These are phyloP conservation scores for Hyaloscypha finlandica DNA, from an alignment of 495 filamentous ascomycete genomes.

Conservation along the genomic window DNA sequence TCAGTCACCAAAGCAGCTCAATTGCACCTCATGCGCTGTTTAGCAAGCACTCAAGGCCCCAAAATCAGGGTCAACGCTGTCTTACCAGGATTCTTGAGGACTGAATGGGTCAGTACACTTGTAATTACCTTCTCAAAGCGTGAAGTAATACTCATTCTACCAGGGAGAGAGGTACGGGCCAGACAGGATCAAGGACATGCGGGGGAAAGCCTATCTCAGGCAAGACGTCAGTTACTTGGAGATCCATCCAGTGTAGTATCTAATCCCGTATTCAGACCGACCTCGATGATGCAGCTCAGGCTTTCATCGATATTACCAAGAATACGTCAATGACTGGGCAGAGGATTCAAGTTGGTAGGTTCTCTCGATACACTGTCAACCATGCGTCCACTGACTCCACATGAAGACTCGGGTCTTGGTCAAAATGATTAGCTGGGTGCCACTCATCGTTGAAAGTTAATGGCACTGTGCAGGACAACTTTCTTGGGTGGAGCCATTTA, in stretches of 20 bases:
- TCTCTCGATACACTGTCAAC: background rate
- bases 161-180: slow-evolving; percentile 50
- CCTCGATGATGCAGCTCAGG: slow-evolving; percentile 57
- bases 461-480: background rate
- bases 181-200: slow-evolving; percentile 43
- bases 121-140: slow-evolving; percentile 3
- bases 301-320: slow-evolving; percentile 53
- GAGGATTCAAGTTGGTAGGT: slow-evolving; percentile 52
- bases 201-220: slow-evolving; percentile 44
- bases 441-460: too few relatives aligned
- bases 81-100: slow-evolving; percentile 65
- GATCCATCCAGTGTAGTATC: slow-evolving; percentile 16
- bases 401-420: background rate
- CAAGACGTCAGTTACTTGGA: slow-evolving; percentile 39
- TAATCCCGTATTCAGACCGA: slow-evolving; percentile 41
- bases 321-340: slow-evolving; percentile 62
- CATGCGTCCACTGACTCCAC: background rate
- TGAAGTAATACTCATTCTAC: slow-evolving; percentile 8
- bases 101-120: slow-evolving; percentile 63
- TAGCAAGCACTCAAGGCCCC: slow-evolving; percentile 65
- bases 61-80: slow-evolving; percentile 70
- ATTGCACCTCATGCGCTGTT: slow-evolving; percentile 71
- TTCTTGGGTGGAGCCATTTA: background rate
- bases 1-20: slow-evolving; percentile 63
- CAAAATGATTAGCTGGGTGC: background rate